A percentile compares a stretch with the other conserved stretches of the same genome.
Conservation (phyloP, 2,329 filamentous ascomycete species). For the Fusarium continuum region DNA sequence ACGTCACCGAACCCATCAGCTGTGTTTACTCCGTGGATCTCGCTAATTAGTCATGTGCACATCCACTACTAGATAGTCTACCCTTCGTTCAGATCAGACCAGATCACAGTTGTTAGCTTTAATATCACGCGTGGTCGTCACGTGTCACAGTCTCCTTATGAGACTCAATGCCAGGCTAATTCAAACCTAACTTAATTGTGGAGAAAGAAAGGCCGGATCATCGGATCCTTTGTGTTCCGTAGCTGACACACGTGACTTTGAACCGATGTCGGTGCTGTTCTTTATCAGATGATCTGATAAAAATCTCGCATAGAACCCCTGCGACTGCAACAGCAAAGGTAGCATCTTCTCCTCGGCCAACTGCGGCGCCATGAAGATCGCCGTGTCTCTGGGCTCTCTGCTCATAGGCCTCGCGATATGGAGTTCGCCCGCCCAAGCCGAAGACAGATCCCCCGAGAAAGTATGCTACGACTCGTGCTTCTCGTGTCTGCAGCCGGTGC, state of each 20-base stretch:
- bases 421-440: not conserved
- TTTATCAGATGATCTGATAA: conserved; percentile 47
- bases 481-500: conserved; percentile 40
- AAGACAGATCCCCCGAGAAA: conserved; percentile 19
- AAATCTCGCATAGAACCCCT: conserved; percentile 28
- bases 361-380: conserved; percentile 32
- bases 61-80: not conserved
- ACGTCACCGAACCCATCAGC: conserved; percentile 44
- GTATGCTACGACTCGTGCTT: conserved; percentile 50
- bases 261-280: not conserved
- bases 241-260: conserved; percentile 3
- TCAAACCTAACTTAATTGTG: not conserved
- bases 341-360: not conserved
- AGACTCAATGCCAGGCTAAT: not conserved
- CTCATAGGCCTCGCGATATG: conserved; percentile 5
- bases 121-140: not conserved
- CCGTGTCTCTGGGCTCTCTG: not conserved
- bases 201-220: not conserved
- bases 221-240: not conserved
- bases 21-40: conserved; percentile 52
- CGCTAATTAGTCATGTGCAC: not conserved
- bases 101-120: no score
- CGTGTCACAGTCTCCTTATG: not conserved
- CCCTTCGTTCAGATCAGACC: no score
- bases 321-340: not conserved